These are phyloP conservation scores for Papilionanthe hybrid DNA, from an alignment of 116 monocot genomes.

Conservation along the genomic window DNA sequence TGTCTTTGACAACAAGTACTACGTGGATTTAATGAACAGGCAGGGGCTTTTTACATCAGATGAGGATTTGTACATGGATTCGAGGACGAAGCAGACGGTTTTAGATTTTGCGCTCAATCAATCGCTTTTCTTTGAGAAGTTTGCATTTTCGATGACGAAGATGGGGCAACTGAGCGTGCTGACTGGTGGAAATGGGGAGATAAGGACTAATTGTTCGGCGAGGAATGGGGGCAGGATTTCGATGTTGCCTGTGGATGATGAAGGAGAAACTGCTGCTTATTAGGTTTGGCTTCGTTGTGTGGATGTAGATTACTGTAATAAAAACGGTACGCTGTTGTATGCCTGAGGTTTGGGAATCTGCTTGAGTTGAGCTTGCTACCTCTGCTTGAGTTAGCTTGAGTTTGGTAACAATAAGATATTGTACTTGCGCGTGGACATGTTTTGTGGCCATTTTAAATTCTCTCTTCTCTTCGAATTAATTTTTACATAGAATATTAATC, in stretches of 20 bases:
- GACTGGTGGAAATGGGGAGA: constrained; percentile 46
- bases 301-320: too few relatives aligned
- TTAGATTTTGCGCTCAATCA: constrained; percentile 22
- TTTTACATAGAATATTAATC: too few relatives aligned
- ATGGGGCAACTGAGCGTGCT: constrained; percentile 67
- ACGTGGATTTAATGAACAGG: constrained; percentile 51
- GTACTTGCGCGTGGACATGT: too few relatives aligned
- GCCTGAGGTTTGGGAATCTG: too few relatives aligned
- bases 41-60: constrained; percentile 69
- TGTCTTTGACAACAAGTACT: constrained; percentile 72
- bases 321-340: too few relatives aligned
- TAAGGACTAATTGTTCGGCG: constrained; percentile 56
- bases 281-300: background rate
- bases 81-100: constrained; percentile 30
- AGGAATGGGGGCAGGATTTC: constrained; percentile 12
- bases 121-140: constrained; percentile 42
- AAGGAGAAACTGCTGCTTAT: constrained; percentile 12
- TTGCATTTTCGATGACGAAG: constrained; percentile 45
- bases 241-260: constrained; percentile 15
- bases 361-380: too few relatives aligned
- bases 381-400: too few relatives aligned
- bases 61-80: constrained; percentile 50
- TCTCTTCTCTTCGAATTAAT: too few relatives aligned
- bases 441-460: too few relatives aligned
- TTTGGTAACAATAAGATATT: too few relatives aligned